These are phyloP conservation scores for Brassica rapa DNA, from an alignment of 345 rosid genomes.

Conservation along the genomic window DNA sequence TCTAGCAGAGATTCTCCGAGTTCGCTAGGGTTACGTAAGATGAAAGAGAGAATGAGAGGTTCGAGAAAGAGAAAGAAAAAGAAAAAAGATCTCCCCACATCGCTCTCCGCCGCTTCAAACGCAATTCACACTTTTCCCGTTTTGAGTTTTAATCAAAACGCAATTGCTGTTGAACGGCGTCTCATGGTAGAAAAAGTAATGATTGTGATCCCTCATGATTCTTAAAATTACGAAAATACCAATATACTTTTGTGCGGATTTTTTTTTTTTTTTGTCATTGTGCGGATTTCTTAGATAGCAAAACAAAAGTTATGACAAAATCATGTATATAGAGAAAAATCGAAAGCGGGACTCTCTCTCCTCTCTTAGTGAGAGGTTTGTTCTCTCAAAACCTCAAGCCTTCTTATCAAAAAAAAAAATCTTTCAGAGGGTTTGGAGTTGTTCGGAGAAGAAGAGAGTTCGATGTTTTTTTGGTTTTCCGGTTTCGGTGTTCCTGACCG, in stretches of 20 bases:
- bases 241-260: background rate
- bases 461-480: too few relatives aligned
- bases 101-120: constrained; percentile 38
- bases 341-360: too few relatives aligned
- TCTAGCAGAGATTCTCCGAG: constrained; percentile 30
- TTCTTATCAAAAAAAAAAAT: too few relatives aligned
- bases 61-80: constrained; percentile 5
- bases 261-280: too few relatives aligned
- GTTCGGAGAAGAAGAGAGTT: too few relatives aligned
- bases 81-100: constrained; percentile 23
- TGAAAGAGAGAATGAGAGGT: constrained; percentile 30
- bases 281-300: too few relatives aligned
- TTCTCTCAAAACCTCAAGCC: too few relatives aligned
- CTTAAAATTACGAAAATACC: background rate
- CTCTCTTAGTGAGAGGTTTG: too few relatives aligned
- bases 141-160: background rate
- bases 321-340: too few relatives aligned
- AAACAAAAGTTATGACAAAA: too few relatives aligned
- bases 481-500: too few relatives aligned
- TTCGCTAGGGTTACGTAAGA: constrained; percentile 40
- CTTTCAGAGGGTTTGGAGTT: too few relatives aligned
- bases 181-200: background rate
- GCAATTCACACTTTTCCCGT: constrained; percentile 20
- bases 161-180: background rate
- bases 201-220: background rate